These are phyloP conservation scores for Lichtheimia ornata DNA, from an alignment of 371 early-diverging fungal genomes.

Conservation along the genomic window DNA sequence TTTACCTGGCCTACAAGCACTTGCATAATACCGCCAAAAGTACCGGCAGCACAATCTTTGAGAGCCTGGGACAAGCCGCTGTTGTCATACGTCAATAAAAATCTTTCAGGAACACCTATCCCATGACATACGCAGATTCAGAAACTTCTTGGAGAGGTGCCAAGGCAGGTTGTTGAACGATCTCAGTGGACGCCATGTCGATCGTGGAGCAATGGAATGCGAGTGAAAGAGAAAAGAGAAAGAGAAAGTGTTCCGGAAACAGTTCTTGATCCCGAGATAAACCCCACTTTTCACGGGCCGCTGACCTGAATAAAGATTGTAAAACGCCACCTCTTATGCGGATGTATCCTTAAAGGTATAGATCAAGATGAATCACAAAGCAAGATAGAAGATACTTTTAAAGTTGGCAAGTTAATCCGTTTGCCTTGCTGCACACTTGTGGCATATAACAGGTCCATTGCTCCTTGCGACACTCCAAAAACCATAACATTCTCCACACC, in stretches of 20 bases:
- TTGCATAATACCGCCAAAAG: constrained; percentile 78
- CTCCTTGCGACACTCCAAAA: no score
- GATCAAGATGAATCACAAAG: no score
- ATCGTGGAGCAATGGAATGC: not conserved
- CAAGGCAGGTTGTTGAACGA: not conserved
- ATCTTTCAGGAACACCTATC: not conserved
- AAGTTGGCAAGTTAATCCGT: no score
- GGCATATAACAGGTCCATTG: no score
- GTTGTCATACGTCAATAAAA: not conserved
- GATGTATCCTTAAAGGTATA: no score
- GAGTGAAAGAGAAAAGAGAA: not conserved
- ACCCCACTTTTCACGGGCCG: no score
- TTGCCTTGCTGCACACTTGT: no score
- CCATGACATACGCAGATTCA: not conserved
- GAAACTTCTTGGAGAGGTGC: not conserved
- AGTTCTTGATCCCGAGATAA: no score
- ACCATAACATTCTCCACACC: no score
- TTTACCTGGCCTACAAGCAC: constrained; percentile 79
- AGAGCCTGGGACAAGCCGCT: constrained; percentile 48
- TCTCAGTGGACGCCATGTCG: constrained; percentile 1
- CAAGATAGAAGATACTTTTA: no score
- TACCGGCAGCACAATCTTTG: constrained; percentile 78
- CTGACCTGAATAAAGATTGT: no score
- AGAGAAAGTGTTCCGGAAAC: not conserved
- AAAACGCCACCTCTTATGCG: no score